Evolutionary conservation across 2,329 filamentous ascomycete genomes (phyloP), one percentile per base, ranked within the genome.

Genomic region (Drechmeria coniospora): DNA sequence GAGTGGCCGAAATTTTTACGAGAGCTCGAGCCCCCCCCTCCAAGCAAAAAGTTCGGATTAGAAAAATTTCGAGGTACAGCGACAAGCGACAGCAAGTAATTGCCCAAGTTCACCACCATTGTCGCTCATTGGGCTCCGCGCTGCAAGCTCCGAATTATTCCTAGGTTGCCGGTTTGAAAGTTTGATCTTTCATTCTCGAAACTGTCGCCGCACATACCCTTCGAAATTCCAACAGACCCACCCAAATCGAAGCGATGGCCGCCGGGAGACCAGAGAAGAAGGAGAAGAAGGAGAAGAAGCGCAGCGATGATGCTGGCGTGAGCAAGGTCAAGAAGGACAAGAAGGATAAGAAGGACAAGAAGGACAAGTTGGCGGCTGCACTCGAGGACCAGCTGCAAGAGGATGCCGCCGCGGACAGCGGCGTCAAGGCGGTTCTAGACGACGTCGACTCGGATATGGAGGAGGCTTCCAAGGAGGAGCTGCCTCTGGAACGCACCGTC

Each of bases 321-420:
- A 49, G 50, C 44, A 70, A 72, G 53, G 42, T 54, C 39, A 64
- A 67, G 49, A 66, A 68, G 54, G 67, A 72, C 31, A 69, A 69
- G 54, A 68, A 70, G 46, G 65, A 68, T 19, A 79, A 79, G 63
- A 78, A 74, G 54, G 62, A 64, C 23, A 80, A 80, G 66, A 78
- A 79, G 61, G 74, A 80, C 42, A 79, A 79, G 69, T 69, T 74
- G 34, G 67, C 61, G 26, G 65, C 61, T 22, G 65, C 68, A 32
- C 59, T 83, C 36, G 72, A 83, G 42, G 68, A 74, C 42, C 71
- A 76, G 48, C 53, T 76, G 33, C 64, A 69, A 43, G 59, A 68
- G 37, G 63, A 66, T 25, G 63, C 63, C 22, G 55, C 61, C 35
- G 51, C 57, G n/a, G 49, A 44, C 39, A 41, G 25, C 28, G 35